Base-by-base conservation (phyloP, 1,284 basidiomycete species). In the Fomitopsis palustris region DNA sequence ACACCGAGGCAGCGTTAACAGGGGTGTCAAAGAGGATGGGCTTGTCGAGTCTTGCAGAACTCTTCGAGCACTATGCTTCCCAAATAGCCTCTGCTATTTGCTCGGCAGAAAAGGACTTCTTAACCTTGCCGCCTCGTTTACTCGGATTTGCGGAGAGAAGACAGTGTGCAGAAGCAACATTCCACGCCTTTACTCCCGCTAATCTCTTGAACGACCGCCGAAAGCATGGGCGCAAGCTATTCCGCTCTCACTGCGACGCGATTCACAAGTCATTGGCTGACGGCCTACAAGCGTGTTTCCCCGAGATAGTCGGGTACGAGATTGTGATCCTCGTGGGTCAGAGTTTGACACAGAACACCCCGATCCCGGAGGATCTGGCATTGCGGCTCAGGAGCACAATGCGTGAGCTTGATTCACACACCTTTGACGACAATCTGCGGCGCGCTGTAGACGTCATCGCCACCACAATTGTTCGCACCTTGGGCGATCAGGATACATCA, bases 61-160 rank as follows among this genome's bases (percentile, higher is more conserved):
- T 98, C 5, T 98, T 92, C 67, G 81, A 87, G 61, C 81, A 86
- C 5, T 95, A 97, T 70, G 87, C 90, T 0, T 84, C 86, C 1
- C 89, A 93, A 64, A 79, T 96, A 59, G 90, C 88, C 0, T 82
- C 77, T 64, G 86, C 88, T 1, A 81, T 91, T 38, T 77, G 82
- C 23, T 72, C 78, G 57, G 75, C 74, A 5, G 67, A 69, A 6
- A 74, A 81, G 27, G 84, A 90, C 61, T 82, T 93, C 35, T 74
- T 88, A 55, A 78, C 79, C 17, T 76, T 96, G 16, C 87, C 90
- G 6, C 85, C 86, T 19, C 78, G 80, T 47, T 76, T 96, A 9
- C 77, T 95, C 14, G 93, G 93, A 0, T 95, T 87, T 68, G 65
- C 72, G 21, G 84, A 85, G 67, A 80, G 80, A 62, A 80, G 75